Evolutionary conservation across 1,284 basidiomycete species (phyloP).

Genomic region (Puccinia coronata): DNA sequence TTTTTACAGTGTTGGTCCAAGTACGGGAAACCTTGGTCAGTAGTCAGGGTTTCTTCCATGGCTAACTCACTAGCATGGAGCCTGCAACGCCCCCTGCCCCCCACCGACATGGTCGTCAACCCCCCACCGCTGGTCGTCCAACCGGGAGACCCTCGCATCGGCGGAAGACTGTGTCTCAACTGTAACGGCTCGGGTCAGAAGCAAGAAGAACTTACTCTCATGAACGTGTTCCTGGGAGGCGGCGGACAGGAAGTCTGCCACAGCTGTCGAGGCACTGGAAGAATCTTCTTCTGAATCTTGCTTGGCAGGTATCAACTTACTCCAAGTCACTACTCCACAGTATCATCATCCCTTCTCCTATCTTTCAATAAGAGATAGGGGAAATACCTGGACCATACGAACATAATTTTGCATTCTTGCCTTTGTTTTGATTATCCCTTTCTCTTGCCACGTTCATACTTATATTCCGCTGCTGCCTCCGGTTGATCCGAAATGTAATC

Average conservation of each 20-base stretch:
- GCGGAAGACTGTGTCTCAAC: constrained; percentile 37
- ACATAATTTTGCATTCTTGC: too few relatives aligned
- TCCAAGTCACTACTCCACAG: too few relatives aligned
- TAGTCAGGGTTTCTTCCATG: background rate
- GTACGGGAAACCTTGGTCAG: constrained; percentile 50
- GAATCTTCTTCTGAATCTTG: constrained; percentile 19
- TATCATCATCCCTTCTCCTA: too few relatives aligned
- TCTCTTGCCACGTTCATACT: too few relatives aligned
- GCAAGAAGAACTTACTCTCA: constrained; percentile 1
- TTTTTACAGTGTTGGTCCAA: constrained; percentile 51
- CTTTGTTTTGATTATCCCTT: too few relatives aligned
- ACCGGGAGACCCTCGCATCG: constrained; percentile 44
- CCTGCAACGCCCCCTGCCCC: constrained; percentile 40
- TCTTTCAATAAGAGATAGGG: too few relatives aligned
- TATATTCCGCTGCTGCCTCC: too few relatives aligned
- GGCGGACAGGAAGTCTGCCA: constrained; percentile 13
- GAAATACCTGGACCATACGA: too few relatives aligned
- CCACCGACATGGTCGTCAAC: background rate
- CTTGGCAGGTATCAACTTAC: too few relatives aligned
- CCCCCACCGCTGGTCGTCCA: constrained; percentile 19
- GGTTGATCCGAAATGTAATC: too few relatives aligned
- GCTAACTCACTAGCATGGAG: background rate
- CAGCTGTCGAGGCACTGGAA: constrained; percentile 25
- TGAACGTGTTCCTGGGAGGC: constrained; percentile 11
- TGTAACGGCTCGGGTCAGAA: constrained; percentile 40